Base-by-base conservation (phyloP, 2,329 filamentous ascomycete genomes). In the Ophiocordyceps unilateralis region DNA sequence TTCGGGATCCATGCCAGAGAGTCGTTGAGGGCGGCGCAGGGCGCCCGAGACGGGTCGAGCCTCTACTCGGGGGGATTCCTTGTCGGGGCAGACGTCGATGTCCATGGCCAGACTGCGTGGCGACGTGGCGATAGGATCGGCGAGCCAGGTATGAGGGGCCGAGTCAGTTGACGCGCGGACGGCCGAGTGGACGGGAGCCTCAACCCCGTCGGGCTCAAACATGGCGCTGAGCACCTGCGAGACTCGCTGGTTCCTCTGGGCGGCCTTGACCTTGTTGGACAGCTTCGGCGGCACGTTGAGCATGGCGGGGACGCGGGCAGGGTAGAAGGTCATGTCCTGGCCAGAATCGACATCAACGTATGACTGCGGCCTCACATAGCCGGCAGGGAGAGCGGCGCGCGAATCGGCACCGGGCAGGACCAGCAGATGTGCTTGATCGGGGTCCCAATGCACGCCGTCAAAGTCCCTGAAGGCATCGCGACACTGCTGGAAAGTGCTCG, bases 301-400 rank as follows among this genome's bases (percentile, higher is more conserved):
- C 79, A 93, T 88, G 48, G 83, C 80, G 3, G 91, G 91, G 3
- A 98, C 91, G 1, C 86, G 88, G 3, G 91, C 91, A 14, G 91
- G 91, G 58, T 98, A 98, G 61, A 81, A 96, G 10, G 94, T 76
- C 84, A 96, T 94, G 51, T 79, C 69, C 50, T 89, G 77, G 5
- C 77, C 81, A 1, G 80, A 80, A 22, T 70, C 66, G 2, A 76
- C 75, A 53, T 79, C 69, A 53, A 75, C 62, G 56, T 78, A 80
- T 1, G 76, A 76, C 47, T 72, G 68, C 11, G 75, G 69, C 17
- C 63, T 60, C 49, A 58, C 55, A 17, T 41, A 42, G 12, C 46
- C 41, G 14, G 36, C 22, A n/a, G 55, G 48, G 4, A 49, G 47
- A 24, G 45, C 57, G 24, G 47, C 57, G 39, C 48, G 48, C 14